These are phyloP conservation scores for Penicillium cataractarum DNA, from an alignment of 495 filamentous ascomycete species.

Conservation along the genomic window DNA sequence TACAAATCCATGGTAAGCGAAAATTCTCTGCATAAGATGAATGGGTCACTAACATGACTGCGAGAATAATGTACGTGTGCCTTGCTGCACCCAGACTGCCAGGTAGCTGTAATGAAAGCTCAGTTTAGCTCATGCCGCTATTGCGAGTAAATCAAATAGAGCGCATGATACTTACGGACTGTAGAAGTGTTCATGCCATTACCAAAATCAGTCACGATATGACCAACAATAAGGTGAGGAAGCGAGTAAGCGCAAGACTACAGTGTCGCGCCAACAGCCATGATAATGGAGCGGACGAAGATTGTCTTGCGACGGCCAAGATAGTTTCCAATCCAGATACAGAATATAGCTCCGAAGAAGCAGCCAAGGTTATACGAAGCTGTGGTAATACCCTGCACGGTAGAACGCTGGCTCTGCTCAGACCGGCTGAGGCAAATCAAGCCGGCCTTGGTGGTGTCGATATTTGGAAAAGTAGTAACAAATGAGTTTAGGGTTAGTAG, in stretches of 20 bases:
- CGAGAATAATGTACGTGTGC: slow-evolving; percentile 74
- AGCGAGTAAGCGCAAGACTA: slow-evolving; percentile 63
- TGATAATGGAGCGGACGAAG: slow-evolving; percentile 69
- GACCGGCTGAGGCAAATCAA: slow-evolving; percentile 24
- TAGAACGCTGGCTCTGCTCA: slow-evolving; percentile 45
- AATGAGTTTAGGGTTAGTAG: slow-evolving; percentile 56
- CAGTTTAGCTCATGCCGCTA: not conserved
- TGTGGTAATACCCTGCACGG: slow-evolving; percentile 61
- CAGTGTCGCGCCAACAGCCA: slow-evolving; percentile 69
- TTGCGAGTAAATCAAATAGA: not conserved
- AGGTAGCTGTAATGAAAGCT: slow-evolving; percentile 28
- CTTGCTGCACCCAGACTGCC: slow-evolving; percentile 46
- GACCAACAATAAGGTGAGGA: slow-evolving; percentile 63
- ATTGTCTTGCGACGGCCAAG: slow-evolving; percentile 73
- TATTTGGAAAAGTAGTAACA: slow-evolving; percentile 52
- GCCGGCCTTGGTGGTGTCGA: slow-evolving; percentile 47
- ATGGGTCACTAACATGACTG: slow-evolving; percentile 57
- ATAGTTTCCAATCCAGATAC: slow-evolving; percentile 70
- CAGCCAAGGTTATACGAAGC: slow-evolving; percentile 73
- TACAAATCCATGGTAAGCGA: slow-evolving; percentile 28
- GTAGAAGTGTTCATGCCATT: slow-evolving; percentile 60
- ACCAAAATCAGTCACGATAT: slow-evolving; percentile 69
- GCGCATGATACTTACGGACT: slow-evolving; percentile 29
- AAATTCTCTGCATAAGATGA: slow-evolving; percentile 2
- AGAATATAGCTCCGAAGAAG: slow-evolving; percentile 68